A percentile compares a stretch with the other conserved stretches of the same genome.
Evolutionary conservation across 202 grass and related monocot species (phyloP).

Genomic region (Brachypodium distachyon): DNA sequence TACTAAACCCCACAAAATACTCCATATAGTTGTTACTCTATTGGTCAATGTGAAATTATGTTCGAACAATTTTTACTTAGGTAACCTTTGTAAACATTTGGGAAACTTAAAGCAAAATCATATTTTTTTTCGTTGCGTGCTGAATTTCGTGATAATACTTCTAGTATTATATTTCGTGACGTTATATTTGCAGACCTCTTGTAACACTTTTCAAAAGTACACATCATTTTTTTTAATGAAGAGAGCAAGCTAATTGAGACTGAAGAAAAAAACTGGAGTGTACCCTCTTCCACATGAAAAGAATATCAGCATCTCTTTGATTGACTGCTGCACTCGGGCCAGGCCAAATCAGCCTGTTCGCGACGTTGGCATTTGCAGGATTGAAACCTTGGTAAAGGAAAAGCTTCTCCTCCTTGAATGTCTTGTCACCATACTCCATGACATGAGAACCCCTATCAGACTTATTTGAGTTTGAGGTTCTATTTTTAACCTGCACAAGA

Average conservation of each 20-base stretch:
- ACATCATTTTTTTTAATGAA: background rate
- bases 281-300: constrained; percentile 87
- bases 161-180: background rate
- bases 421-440: constrained; percentile 93
- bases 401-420: constrained; percentile 71
- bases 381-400: constrained; percentile 91
- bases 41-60: background rate
- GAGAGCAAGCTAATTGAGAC: background rate
- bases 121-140: too few species aligned
- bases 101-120: background rate
- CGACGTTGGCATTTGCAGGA: constrained; percentile 51
- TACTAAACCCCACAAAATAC: background rate
- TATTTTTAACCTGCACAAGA: constrained; percentile 60
- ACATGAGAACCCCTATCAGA: constrained; percentile 55
- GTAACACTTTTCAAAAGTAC: background rate
- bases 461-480: constrained; percentile 52
- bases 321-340: constrained; percentile 40
- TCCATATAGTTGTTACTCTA: background rate
- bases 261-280: constrained; percentile 5
- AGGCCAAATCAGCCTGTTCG: constrained; percentile 37
- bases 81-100: background rate
- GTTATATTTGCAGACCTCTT: background rate
- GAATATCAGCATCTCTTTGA: constrained; percentile 86
- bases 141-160: too few species aligned
- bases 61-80: background rate